These are phyloP conservation scores for Stagonosporopsis chrysanthemi DNA, from an alignment of 2,329 filamentous ascomycete genomes.

Conservation along the genomic window DNA sequence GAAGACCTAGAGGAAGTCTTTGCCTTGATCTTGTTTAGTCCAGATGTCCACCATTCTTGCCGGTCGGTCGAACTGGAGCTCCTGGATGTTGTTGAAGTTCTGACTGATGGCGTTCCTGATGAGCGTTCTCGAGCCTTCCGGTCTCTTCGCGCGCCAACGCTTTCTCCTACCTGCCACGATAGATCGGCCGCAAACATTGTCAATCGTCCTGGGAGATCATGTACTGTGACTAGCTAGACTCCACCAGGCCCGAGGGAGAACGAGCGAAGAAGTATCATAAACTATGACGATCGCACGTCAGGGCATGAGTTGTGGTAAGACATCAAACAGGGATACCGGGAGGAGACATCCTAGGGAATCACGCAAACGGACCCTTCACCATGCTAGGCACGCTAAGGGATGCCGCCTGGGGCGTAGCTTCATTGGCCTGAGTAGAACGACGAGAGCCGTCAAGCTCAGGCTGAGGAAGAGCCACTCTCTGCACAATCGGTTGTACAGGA, in stretches of 20 bases:
- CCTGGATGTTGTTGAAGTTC: constrained; percentile 36
- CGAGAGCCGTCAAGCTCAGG: constrained; percentile 21
- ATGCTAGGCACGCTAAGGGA: constrained; percentile 11
- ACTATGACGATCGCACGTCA: constrained; percentile 27
- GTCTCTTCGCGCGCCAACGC: constrained; percentile 48
- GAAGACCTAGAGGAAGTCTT: constrained; percentile 13
- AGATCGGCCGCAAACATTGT: constrained; percentile 52
- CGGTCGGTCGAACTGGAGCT: constrained; percentile 37
- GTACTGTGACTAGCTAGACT: constrained; percentile 27
- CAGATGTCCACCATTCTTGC: constrained; percentile 44
- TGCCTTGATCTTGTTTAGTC: constrained; percentile 43
- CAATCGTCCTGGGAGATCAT: constrained; percentile 12
- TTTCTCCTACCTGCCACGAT: constrained; percentile 48
- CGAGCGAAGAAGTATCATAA: constrained; percentile 23
- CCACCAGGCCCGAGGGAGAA: constrained; percentile 26
- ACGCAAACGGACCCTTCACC: constrained; percentile 32
- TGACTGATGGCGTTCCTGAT: constrained; percentile 34
- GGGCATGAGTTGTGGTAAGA: constrained; percentile 29
- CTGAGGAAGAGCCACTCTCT: constrained; percentile 11
- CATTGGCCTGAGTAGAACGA: constrained; percentile 32
- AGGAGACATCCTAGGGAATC: constrained; percentile 29
- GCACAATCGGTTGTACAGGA: constrained; percentile 16
- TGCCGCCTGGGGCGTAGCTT: constrained; percentile 32
- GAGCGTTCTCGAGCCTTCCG: constrained; percentile 42
- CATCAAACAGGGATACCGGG: constrained; percentile 32